phyloP scores from a whole-genome alignment of 2,329 filamentous ascomycete genomes.

The Talaromyces funiculosus region DNA sequence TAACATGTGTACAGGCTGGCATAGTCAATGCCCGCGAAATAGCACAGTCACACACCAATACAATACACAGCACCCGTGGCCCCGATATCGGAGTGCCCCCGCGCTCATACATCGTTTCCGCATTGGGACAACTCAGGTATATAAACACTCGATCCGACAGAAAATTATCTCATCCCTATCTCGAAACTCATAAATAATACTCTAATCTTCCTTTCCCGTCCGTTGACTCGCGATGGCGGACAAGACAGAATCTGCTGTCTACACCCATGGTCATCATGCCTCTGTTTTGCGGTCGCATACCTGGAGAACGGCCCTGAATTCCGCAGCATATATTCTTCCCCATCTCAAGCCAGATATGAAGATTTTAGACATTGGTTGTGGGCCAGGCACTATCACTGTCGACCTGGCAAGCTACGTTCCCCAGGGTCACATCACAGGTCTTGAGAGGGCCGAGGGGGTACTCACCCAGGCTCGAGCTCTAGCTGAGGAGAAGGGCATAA shows the following conservation, averaged over 20 bases:
- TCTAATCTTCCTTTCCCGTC: neutral
- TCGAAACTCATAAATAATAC: neutral
- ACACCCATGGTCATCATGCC: conserved; percentile 36
- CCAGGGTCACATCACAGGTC: conserved; percentile 33
- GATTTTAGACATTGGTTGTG: conserved; percentile 44
- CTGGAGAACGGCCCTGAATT: conserved; percentile 33
- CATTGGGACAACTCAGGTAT: neutral
- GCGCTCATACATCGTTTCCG: neutral
- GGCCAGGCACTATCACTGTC: conserved; percentile 40
- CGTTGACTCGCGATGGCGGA: neutral
- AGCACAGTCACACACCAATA: neutral
- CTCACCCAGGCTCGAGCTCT: conserved; percentile 29
- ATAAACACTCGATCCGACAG: neutral
- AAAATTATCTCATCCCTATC: neutral
- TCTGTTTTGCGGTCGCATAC: conserved; percentile 32
- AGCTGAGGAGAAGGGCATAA: conserved; percentile 25
- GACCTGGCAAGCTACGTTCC: conserved; percentile 36
- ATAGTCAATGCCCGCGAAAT: neutral
- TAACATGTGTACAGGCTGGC: no score
- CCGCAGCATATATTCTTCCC: conserved; percentile 36
- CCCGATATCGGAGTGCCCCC: neutral
- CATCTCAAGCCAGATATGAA: conserved; percentile 30
- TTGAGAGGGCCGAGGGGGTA: conserved; percentile 33
- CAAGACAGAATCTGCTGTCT: conserved; percentile 17
- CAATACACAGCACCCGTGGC: neutral